phyloP scores from a whole-genome alignment of 176 grass and related monocot genomes.

The Musa beccarii region DNA sequence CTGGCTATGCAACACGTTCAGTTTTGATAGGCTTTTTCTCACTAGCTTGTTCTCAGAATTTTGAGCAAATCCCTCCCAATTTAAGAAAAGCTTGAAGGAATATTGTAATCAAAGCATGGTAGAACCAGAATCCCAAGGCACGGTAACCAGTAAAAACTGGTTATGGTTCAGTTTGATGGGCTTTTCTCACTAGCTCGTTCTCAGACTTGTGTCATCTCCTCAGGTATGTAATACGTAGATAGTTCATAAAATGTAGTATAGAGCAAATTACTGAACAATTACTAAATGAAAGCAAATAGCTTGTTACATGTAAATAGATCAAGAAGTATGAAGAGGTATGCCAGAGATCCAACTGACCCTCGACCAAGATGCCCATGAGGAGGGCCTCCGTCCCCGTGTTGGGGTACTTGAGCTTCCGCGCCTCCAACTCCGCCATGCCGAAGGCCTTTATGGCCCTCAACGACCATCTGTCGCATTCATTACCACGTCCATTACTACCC shows the following conservation, averaged over 20 bases:
- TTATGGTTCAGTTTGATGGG: too few species aligned
- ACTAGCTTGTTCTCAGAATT: too few species aligned
- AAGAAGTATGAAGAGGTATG: neutral
- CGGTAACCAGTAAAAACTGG: too few species aligned
- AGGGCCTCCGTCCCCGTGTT: constrained; percentile 62
- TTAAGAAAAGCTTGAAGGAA: too few species aligned
- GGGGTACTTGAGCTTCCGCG: constrained; percentile 65
- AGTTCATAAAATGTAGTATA: neutral
- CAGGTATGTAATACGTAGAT: too few species aligned
- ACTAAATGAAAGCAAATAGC: neutral
- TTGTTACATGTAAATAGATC: neutral
- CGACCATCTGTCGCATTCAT: constrained; percentile 53
- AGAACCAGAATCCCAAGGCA: too few species aligned
- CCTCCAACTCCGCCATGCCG: constrained; percentile 70
- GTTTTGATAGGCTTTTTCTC: too few species aligned
- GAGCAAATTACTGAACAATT: neutral
- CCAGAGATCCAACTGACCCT: constrained; percentile 39
- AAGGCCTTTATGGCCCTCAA: constrained; percentile 70
- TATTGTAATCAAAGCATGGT: too few species aligned
- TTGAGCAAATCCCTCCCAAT: too few species aligned
- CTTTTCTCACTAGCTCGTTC: too few species aligned
- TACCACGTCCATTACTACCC: constrained; percentile 6
- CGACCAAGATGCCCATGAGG: constrained; percentile 80
- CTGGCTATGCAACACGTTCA: too few species aligned
- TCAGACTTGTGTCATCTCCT: too few species aligned